phyloP scores from a whole-genome alignment of 1,284 basidiomycete species.

The Polyporus tsugae region DNA sequence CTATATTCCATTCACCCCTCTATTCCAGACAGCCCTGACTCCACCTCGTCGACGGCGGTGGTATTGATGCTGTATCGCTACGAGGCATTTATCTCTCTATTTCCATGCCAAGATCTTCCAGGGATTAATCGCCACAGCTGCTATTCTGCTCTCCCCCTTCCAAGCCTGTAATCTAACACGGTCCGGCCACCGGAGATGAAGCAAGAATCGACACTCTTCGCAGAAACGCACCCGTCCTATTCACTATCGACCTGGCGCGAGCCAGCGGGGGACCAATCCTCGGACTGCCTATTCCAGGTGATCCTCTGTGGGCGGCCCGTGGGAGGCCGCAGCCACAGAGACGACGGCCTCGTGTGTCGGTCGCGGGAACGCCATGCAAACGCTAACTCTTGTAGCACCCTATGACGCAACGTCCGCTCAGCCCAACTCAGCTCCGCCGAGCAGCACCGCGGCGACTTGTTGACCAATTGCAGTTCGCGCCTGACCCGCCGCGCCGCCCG shows the following conservation, averaged over 20 bases:
- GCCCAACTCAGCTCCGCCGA: background rate
- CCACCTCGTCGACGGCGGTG: background rate
- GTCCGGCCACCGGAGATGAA: constrained; percentile 11
- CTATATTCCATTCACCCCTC: background rate
- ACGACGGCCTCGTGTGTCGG: no score
- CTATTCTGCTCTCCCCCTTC: constrained; percentile 5
- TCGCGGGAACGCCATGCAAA: background rate
- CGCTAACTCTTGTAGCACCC: background rate
- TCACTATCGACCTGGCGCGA: background rate
- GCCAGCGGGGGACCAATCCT: background rate
- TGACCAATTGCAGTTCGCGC: background rate
- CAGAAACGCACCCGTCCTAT: constrained; percentile 5
- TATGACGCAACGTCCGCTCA: background rate
- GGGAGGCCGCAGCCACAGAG: background rate
- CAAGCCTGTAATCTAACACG: constrained; percentile 1
- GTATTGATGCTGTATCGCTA: background rate
- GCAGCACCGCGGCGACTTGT: background rate
- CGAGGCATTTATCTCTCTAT: background rate
- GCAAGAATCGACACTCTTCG: background rate
- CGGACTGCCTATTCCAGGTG: no score
- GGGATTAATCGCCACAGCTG: constrained; percentile 8
- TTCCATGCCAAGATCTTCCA: background rate
- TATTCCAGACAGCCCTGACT: background rate
- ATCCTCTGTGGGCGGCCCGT: background rate
- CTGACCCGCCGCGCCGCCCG: no score